These are phyloP conservation scores for Phialocephala subalpina DNA, from an alignment of 2,329 filamentous ascomycete species.

Conservation along the genomic window DNA sequence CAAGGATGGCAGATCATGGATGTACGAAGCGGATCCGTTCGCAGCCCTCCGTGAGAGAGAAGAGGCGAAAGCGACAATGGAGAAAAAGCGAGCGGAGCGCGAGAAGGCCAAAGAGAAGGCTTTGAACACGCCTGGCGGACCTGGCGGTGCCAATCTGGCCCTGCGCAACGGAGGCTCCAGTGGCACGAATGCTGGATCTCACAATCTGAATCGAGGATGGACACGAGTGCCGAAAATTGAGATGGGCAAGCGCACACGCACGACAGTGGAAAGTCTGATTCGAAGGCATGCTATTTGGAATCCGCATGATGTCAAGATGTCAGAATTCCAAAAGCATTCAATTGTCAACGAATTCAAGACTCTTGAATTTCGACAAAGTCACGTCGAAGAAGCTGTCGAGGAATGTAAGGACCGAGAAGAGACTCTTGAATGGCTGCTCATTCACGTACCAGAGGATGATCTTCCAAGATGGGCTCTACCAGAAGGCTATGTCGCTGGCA, in stretches of 20 bases:
- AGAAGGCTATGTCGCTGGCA: slow-evolving; percentile 88
- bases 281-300: slow-evolving; percentile 88
- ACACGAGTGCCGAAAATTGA: slow-evolving; percentile 87
- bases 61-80: slow-evolving; percentile 75
- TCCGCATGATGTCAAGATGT: slow-evolving; percentile 74
- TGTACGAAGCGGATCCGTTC: slow-evolving; percentile 97
- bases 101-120: slow-evolving; percentile 74
- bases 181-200: slow-evolving; percentile 43
- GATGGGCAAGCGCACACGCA: slow-evolving; percentile 83
- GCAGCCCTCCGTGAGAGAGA: slow-evolving; percentile 80
- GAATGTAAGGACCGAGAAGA: slow-evolving; percentile 94
- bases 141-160: slow-evolving; percentile 55
- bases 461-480: slow-evolving; percentile 92
- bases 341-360: slow-evolving; percentile 77
- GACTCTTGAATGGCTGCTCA: slow-evolving; percentile 92
- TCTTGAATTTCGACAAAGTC: slow-evolving; percentile 89
- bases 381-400: slow-evolving; percentile 85
- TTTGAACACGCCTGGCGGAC: slow-evolving; percentile 66
- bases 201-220: slow-evolving; percentile 73
- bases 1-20: slow-evolving; percentile 81
- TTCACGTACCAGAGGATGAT: slow-evolving; percentile 97
- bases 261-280: slow-evolving; percentile 81
- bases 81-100: slow-evolving; percentile 81
- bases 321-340: slow-evolving; percentile 59
- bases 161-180: slow-evolving; percentile 55